A percentile compares a stretch with the other conserved stretches of the same genome.
phyloP scores from a whole-genome alignment of 2,329 filamentous ascomycete species.

The Periconia macrospinosa region DNA sequence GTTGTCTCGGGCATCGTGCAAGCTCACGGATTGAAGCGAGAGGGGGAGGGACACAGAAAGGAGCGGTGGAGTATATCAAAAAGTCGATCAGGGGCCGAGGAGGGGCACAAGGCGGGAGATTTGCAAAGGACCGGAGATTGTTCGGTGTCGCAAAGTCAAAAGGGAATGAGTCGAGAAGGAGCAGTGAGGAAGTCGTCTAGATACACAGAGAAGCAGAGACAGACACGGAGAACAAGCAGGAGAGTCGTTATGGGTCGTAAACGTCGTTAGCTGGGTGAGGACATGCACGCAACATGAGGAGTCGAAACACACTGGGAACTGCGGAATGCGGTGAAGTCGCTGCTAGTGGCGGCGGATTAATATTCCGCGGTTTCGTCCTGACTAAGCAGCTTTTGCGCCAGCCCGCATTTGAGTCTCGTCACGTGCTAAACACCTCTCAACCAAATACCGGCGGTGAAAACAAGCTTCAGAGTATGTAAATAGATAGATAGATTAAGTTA shows the following conservation, averaged over 20 bases:
- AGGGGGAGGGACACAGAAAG: not conserved
- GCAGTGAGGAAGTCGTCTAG: slow-evolving; percentile 2
- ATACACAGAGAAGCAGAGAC: slow-evolving; percentile 7
- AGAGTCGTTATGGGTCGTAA: slow-evolving; percentile 36
- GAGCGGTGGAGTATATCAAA: not conserved
- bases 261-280: not conserved
- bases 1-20: slow-evolving; percentile 44
- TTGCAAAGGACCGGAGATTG: not conserved
- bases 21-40: not conserved
- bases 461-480: no score
- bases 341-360: not conserved
- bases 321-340: not conserved
- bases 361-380: not conserved
- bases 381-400: not conserved
- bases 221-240: slow-evolving; percentile 19
- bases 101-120: not conserved
- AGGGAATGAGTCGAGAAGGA: not conserved
- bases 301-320: not conserved
- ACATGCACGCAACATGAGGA: not conserved
- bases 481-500: no score
- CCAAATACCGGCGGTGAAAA: no score
- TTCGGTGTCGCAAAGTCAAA: slow-evolving; percentile 1
- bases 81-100: not conserved
- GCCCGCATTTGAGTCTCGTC: not conserved
- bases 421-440: not conserved